Evolutionary conservation across 306 rosid genomes (phyloP), one percentile per base, ranked within the genome.

Genomic region (Pterocarpus santalinus): DNA sequence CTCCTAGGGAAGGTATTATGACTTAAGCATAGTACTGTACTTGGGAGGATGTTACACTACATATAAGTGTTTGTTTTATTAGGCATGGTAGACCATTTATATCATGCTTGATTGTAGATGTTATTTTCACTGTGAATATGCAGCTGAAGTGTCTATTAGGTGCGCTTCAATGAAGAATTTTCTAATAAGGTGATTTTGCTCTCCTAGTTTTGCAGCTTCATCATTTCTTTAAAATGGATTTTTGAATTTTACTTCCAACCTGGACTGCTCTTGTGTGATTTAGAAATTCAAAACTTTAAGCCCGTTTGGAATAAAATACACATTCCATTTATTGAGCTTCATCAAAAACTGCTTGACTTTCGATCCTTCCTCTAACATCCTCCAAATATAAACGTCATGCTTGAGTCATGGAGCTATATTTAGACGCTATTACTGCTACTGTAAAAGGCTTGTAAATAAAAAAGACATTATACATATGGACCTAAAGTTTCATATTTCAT

Each of bases 251-350:
- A 77, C 46, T 30, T 60, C 66, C 79, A 56, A 76, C 79, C 65
- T 86, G 82, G 75, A 72, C 51, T 71, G 30, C 72, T 38, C 39
- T 41, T 13, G 32, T 83, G 17, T 80, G 89, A 67, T 83, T 83
- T 92, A 95, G 99, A 93, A 89, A 89, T 95, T 95, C 55, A 93
- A 79, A 66, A 76, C 93, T 76, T 93, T 98, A 68, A 85, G 87
- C 85, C 98, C 99, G 67, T 95, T 93, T 84, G 99, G 98, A 73
- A 91, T 90, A 83, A 88, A 91, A 92, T 95, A 93, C 91, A 86
- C 86, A 51, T 95, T 95, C 87, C 99, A 91, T 73, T 89, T 95
- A 57, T 35, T 35, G 1, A 35, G 38, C 38, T 35, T 35, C 38
- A 35, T 35, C 38, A 35, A 35, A 35, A 35, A 35, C 38, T 35